These are phyloP conservation scores for Rhynchospora breviuscula DNA, from an alignment of 176 grass and related monocot genomes.

Conservation along the genomic window DNA sequence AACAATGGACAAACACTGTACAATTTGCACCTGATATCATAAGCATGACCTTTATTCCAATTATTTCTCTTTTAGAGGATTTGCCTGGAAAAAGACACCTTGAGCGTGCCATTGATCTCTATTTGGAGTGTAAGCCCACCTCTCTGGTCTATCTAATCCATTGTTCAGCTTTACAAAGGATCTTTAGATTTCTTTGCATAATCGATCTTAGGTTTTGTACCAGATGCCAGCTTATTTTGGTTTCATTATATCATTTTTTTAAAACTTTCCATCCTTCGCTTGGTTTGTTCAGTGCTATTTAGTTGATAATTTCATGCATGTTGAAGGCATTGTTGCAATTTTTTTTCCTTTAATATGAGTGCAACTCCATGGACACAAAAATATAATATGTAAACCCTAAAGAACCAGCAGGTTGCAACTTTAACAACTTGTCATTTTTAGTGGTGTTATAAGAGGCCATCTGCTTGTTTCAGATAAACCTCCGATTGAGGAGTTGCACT, in stretches of 20 bases:
- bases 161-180: not conserved
- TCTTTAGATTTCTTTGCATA: not conserved
- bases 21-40: constrained; percentile 86
- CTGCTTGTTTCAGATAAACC: constrained; percentile 74
- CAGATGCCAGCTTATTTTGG: not conserved
- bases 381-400: not conserved
- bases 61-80: constrained; percentile 76
- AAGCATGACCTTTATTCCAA: constrained; percentile 84
- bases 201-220: not conserved
- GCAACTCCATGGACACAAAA: not conserved
- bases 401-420: not conserved
- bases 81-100: constrained; percentile 70
- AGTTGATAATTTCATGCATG: not conserved
- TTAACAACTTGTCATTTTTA: constrained; percentile 17
- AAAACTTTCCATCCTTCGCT: not conserved
- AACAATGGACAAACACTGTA: constrained; percentile 70
- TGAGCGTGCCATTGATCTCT: constrained; percentile 79
- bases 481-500: constrained; percentile 89
- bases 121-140: constrained; percentile 72
- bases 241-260: not conserved
- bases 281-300: not conserved
- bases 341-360: not conserved
- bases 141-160: not conserved
- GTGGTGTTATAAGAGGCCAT: constrained; percentile 14
- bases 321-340: constrained; percentile 9